A percentile compares a stretch with the other conserved stretches of the same genome.
phyloP scores from a whole-genome alignment of 176 grass and related monocot genomes.

The Pontederia crassipes region DNA sequence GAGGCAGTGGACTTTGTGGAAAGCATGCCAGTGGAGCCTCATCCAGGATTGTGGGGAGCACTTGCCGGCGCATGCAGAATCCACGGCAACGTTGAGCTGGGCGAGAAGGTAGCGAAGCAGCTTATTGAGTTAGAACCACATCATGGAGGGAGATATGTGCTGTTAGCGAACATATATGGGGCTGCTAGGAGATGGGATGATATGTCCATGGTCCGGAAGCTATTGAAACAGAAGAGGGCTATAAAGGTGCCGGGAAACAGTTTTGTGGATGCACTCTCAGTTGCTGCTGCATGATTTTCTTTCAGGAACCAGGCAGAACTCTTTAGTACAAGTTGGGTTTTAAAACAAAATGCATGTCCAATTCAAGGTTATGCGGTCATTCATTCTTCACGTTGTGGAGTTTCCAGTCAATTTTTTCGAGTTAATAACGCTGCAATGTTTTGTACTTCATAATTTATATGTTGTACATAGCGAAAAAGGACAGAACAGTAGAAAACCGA shows the following conservation, averaged over 20 bases:
- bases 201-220: slow-evolving; percentile 34
- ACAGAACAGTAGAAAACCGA: no score
- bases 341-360: no score
- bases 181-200: slow-evolving; percentile 48
- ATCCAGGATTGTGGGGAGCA: slow-evolving; percentile 58
- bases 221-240: slow-evolving; percentile 40
- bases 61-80: slow-evolving; percentile 61
- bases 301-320: no score
- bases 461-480: no score
- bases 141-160: slow-evolving; percentile 50
- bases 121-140: slow-evolving; percentile 49
- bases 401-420: no score
- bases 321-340: no score
- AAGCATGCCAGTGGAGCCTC: slow-evolving; percentile 45
- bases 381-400: no score
- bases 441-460: no score
- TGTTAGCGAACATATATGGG: slow-evolving; percentile 54
- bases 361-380: no score
- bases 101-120: slow-evolving; percentile 49
- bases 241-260: slow-evolving; percentile 42
- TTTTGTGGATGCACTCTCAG: slow-evolving; percentile 15
- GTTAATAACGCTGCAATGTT: no score
- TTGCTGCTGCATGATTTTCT: background rate
- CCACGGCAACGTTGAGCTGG: slow-evolving; percentile 52
- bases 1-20: slow-evolving; percentile 47